phyloP scores from a whole-genome alignment of 306 rosid genomes.

The Purshia tridentata region DNA sequence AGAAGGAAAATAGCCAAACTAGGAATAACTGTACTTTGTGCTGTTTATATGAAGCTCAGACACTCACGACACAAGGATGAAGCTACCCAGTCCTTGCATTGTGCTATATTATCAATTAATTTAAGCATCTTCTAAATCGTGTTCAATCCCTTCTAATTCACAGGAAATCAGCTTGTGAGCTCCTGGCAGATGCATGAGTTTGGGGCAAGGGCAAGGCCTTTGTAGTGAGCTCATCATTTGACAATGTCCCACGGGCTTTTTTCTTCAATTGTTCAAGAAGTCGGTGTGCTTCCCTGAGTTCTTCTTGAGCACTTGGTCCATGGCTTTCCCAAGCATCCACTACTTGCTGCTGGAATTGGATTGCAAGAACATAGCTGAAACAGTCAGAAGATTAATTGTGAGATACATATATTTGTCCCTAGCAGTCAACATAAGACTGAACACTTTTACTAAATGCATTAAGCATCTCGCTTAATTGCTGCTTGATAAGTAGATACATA shows the following conservation, averaged over 20 bases:
- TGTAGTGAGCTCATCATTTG: slow-evolving; percentile 36
- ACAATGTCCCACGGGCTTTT: slow-evolving; percentile 50
- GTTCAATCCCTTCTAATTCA: slow-evolving; percentile 9
- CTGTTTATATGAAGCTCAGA: not conserved
- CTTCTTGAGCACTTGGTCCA: slow-evolving; percentile 73
- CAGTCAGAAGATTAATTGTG: slow-evolving; percentile 26
- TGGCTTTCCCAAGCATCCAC: slow-evolving; percentile 93
- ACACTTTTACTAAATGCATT: not conserved
- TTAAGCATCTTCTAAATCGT: not conserved
- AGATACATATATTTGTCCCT: not conserved
- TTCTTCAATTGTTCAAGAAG: slow-evolving; percentile 61
- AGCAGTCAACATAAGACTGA: not conserved
- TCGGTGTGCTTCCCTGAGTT: slow-evolving; percentile 66
- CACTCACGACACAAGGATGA: not conserved
- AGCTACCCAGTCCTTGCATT: not conserved
- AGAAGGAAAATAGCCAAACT: not conserved
- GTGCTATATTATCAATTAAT: not conserved
- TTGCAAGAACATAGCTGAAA: slow-evolving; percentile 74
- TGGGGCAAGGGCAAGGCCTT: slow-evolving; percentile 68
- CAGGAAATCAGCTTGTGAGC: slow-evolving; percentile 30
- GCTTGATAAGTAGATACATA: not conserved
- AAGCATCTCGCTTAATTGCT: not conserved
- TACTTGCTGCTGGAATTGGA: slow-evolving; percentile 81
- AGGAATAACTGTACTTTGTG: not conserved
- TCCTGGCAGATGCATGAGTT: slow-evolving; percentile 36